Percentiles rank a stretch among this genome's conserved stretches.
Evolutionary conservation across 1,284 basidiomycete genomes (phyloP).

Genomic region (Microbotryomycetes sp.): DNA sequence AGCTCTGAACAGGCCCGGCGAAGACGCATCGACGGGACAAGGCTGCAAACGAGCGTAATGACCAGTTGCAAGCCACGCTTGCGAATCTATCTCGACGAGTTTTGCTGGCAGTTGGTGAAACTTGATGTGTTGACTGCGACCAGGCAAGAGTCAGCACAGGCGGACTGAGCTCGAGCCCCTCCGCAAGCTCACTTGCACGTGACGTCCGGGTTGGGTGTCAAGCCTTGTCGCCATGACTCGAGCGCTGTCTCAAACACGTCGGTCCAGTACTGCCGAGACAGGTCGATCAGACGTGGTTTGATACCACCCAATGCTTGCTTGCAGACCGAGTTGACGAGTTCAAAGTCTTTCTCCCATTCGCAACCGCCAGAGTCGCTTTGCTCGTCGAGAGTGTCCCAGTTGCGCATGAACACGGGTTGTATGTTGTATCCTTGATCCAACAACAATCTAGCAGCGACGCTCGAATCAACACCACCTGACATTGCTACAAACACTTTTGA

Average conservation of each 20-base stretch:
- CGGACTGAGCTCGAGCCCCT: not conserved
- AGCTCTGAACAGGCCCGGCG: constrained; percentile 61
- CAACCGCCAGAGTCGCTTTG: constrained; percentile 55
- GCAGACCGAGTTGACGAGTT: constrained; percentile 78
- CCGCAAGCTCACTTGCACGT: constrained; percentile 65
- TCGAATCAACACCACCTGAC: constrained; percentile 95
- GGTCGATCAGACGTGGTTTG: constrained; percentile 56
- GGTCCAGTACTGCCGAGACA: constrained; percentile 80
- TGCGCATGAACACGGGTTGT: constrained; percentile 88
- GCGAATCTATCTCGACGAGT: constrained; percentile 43
- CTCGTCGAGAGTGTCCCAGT: constrained; percentile 59
- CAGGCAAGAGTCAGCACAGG: not conserved
- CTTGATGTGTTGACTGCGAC: constrained; percentile 71
- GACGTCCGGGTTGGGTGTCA: constrained; percentile 89
- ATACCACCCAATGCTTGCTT: constrained; percentile 38
- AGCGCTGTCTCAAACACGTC: constrained; percentile 79
- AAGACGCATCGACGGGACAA: constrained; percentile 34
- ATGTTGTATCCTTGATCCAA: constrained; percentile 69
- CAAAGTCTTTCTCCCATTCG: constrained; percentile 93
- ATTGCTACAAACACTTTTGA: constrained; percentile 70
- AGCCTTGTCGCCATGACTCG: constrained; percentile 63
- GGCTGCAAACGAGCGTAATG: constrained; percentile 68
- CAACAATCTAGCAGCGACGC: constrained; percentile 70
- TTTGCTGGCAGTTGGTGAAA: constrained; percentile 77
- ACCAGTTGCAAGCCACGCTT: constrained; percentile 48